Base-by-base conservation (phyloP, 2,329 filamentous ascomycete species). In the Corniculantispora saksenae region DNA sequence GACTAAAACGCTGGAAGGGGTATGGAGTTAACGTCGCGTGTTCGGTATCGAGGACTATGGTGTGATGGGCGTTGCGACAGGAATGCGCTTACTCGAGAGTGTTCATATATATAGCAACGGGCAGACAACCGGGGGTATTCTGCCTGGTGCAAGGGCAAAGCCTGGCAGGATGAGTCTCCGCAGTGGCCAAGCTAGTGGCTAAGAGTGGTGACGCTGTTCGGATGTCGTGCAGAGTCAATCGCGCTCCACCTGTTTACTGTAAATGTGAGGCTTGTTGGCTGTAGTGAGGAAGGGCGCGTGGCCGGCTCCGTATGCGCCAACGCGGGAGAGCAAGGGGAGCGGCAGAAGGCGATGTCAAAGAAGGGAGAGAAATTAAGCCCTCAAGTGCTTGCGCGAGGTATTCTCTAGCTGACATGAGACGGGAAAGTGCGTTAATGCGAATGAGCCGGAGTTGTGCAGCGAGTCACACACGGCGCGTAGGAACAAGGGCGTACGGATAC, bases 1-100 rank as follows among this genome's bases (percentile, higher is more conserved):
- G 25, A 58, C 21, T 8, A 64, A 5, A 23, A 58, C 17, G 45
- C 61, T 64, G 15, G 25, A 64, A 9, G 15, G 10, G 29, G 15
- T n/a, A 19, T 29, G 29, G 45, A 53, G 45, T 58, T 23, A 53
- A 25, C 10, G 43, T 50, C 45, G 45, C 35, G 61, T 29, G 45
- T 43, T 19, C 50, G 32, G 17, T 38, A 40, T 27, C 6, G 40
- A 56, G 7, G 17, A 35, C 19, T 23, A 12, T 25, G 15, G 40
- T 35, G 40, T 25, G 40, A 38, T 35, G 21, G 32, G n/a, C 13
- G 56, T 23, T 17, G 50, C 27, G 50, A 56, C 50, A 56, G 27
- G 40, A 47, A 21, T 58, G 53, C 12, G 29, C 61, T 58, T 53
- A 64, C 61, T 63, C 61, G 27, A 63, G n/a, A 19, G 53, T 64